Conservation (phyloP, 179 eudicot genomes). For the Pouteria campechiana region DNA sequence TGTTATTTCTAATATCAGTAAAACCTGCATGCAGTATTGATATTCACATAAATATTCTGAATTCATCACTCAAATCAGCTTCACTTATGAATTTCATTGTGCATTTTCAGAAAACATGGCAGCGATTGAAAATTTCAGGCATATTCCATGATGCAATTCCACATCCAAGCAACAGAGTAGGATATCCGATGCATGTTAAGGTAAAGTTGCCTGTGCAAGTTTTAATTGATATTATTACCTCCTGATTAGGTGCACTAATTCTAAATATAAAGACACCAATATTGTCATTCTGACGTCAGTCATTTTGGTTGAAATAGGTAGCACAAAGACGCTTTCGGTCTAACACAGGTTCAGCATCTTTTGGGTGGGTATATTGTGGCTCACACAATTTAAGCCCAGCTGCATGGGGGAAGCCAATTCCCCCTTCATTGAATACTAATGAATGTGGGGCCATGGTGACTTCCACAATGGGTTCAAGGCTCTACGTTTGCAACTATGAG, state of each 20-base stretch:
- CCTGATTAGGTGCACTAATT: too few relatives aligned
- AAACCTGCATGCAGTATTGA: too few relatives aligned
- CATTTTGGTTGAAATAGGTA: slow-evolving; percentile 33
- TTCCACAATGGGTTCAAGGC: slow-evolving; percentile 36
- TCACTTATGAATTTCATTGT: background rate
- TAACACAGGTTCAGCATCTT: slow-evolving; percentile 42
- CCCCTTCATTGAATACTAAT: slow-evolving; percentile 9
- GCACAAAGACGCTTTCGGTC: slow-evolving; percentile 72
- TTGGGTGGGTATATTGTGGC: slow-evolving; percentile 86
- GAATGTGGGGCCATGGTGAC: slow-evolving; percentile 14
- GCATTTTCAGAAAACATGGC: slow-evolving; percentile 76
- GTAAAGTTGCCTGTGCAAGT: too few relatives aligned
- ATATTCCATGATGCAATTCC: slow-evolving; percentile 86
- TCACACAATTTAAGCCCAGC: slow-evolving; percentile 92
- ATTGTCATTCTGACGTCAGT: too few relatives aligned
- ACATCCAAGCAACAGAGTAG: slow-evolving; percentile 46
- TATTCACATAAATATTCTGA: too few relatives aligned
- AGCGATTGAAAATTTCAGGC: slow-evolving; percentile 43
- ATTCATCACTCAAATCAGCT: too few relatives aligned
- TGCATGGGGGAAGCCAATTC: slow-evolving; percentile 79
- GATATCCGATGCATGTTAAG: slow-evolving; percentile 88
- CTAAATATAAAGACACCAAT: too few relatives aligned
- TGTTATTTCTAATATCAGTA: too few relatives aligned
- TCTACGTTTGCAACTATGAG: slow-evolving; percentile 83
- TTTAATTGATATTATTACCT: too few relatives aligned